phyloP scores from a whole-genome alignment of 345 rosid genomes.

The Citropsis articulata region DNA sequence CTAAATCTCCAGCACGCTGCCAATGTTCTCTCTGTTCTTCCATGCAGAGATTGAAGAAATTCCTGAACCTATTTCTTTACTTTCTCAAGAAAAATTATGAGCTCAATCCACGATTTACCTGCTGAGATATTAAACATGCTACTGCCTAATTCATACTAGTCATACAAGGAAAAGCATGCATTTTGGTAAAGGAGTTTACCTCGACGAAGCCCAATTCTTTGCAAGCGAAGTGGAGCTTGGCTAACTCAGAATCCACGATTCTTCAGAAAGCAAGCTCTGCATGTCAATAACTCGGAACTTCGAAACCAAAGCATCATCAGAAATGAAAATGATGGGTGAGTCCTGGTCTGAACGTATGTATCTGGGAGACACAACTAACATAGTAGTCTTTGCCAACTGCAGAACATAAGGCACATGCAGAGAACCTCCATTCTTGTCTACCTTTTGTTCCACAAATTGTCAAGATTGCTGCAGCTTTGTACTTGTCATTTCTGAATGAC shows the following conservation, averaged over 20 bases:
- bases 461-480: background rate
- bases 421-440: conserved; percentile 21
- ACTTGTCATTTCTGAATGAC: no score
- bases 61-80: conserved; percentile 9
- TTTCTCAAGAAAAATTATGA: background rate
- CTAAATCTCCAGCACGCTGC: conserved; percentile 21
- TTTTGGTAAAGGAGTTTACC: background rate
- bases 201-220: conserved; percentile 26
- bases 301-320: background rate
- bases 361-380: conserved; percentile 29
- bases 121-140: background rate
- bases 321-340: background rate
- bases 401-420: conserved; percentile 41
- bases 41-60: conserved; percentile 25
- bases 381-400: conserved; percentile 26
- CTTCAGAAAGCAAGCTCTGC: conserved; percentile 28
- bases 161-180: no score
- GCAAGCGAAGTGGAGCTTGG: conserved; percentile 26
- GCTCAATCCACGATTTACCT: no score
- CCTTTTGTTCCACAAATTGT: background rate
- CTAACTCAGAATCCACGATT: conserved; percentile 34
- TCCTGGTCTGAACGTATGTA: conserved; percentile 29
- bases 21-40: conserved; percentile 23
- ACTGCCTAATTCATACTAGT: no score
- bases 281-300: conserved; percentile 41